Percentiles rank a stretch among this genome's conserved stretches.
phyloP scores from a whole-genome alignment of 345 rosid genomes.

The Noccaea caerulescens region DNA sequence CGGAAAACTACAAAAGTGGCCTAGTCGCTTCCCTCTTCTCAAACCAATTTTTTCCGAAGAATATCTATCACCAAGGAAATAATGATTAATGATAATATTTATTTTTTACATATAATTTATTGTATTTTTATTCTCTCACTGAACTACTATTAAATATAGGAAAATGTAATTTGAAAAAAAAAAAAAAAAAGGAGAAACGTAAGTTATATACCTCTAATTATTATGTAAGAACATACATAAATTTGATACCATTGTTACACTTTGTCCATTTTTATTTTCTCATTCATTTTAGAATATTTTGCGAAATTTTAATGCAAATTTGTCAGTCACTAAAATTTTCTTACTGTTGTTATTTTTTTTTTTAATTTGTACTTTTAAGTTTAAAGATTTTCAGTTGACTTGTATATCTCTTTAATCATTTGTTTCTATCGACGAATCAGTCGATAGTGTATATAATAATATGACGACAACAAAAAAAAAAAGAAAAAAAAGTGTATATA shows the following conservation, averaged over 20 bases:
- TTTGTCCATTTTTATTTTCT: not conserved
- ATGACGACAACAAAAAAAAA: too few species aligned
- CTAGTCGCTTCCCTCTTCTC: constrained; percentile 39
- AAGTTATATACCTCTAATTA: too few species aligned
- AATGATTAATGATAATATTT: not conserved
- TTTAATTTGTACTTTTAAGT: not conserved
- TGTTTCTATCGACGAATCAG: not conserved
- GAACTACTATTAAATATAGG: too few species aligned
- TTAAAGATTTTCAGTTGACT: not conserved
- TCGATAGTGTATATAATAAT: not conserved
- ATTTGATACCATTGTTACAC: not conserved
- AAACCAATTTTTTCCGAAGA: not conserved
- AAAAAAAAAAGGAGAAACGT: too few species aligned
- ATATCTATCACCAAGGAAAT: constrained; percentile 10
- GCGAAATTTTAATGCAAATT: not conserved
- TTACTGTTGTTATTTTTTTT: too few species aligned
- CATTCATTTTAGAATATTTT: not conserved
- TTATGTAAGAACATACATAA: too few species aligned
- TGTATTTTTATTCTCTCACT: too few species aligned
- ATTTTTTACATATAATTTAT: not conserved
- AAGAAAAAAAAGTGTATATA: too few species aligned
- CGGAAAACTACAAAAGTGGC: constrained; percentile 12
- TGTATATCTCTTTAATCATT: not conserved
- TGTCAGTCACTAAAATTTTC: too few species aligned
- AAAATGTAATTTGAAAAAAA: not conserved